Evolutionary conservation across 768 basidiomycete genomes (phyloP), one percentile per base, ranked within the genome.

Genomic region (Amylocystis lapponica): DNA sequence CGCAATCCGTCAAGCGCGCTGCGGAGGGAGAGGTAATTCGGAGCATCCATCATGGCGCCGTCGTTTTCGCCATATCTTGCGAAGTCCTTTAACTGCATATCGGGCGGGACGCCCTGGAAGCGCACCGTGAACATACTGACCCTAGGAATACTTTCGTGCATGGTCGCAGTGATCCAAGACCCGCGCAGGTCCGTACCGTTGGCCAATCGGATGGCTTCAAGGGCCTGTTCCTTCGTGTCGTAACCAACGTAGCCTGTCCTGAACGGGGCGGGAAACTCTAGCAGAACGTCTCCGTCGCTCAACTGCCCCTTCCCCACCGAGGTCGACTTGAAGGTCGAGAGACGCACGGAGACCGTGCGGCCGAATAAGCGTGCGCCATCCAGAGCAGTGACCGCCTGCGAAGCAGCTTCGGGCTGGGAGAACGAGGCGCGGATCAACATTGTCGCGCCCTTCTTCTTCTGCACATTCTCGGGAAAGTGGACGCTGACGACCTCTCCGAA

Each of bases 221-320:
- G 59, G 0, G 87, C 86, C 8, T 68, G 64, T 32, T 65, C 62
- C 39, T 65, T 50, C 1, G 67, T 72, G 0, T 64, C 55, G 51
- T 83, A 90, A 1, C 88, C 86, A 12, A 74, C 77, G 46, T 76
- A 90, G 0, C 74, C 83, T 1, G 66, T 65, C 31, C 69, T 70
- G 16, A 62, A 59, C 0, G 88, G 80, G 3, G 72, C 74, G 4
- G 78, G 74, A 75, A 83, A 85, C 13, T 67, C 58, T 25, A 90
- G 60, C 13, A 73, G 72, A 9, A 85, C 75, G 2, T 70, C 65
- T 1, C 71, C 76, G 46, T 84, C 81, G 11, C 62, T 64, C 20
- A 86, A 58, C 6, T 66, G 51, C 0, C 54, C 59, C 13, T 56
- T 54, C 0, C 68, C 73, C 2, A 69, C 64, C 2, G 53, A 36